Evolutionary conservation across 2,329 filamentous ascomycete species (phyloP), one percentile per base, ranked within the genome.

Genomic region (Fusarium sp.): DNA sequence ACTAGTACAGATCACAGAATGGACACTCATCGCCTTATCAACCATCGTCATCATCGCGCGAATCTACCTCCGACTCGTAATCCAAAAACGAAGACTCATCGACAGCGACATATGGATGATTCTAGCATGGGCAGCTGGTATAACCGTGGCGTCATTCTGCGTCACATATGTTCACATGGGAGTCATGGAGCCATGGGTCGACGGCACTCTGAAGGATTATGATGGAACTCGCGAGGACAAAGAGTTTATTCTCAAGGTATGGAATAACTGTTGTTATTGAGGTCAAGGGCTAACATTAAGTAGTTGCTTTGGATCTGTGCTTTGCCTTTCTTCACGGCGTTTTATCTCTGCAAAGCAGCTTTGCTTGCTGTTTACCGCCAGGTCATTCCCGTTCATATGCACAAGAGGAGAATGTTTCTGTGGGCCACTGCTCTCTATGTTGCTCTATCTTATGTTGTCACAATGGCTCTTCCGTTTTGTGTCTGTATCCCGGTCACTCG

Each of bases 271-370:
- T 3, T 1, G 9, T 26, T 1, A 3, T 42, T 42, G 0, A 24
- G 14, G 14, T 4, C 3, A 8, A 17, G 11, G 9, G 18, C 20
- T 61, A 8, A 59, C 39, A 13, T 5, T 7, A 2, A 0, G 13
- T 14, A 74, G 72, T 1, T 75, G 10, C 41, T 66, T 14, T 75
- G 72, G 72, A 45, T 73, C 20, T 61, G 51, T 20, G 39, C 44
- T n/a, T 34, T 75, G 13, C 72, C 72, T 3, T 75, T 75, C 18
- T 48, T 70, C 3, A 50, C 52, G 15, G 47, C 72, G 4, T 73
- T 73, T 12, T 75, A 75, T 14, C 34, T 70, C 10, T 70, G 68
- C 34, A 75, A 75, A 26, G 68, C 72, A 6, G 68, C 73, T 7
- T 14, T 75, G 1, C 59, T 75, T 22, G 30, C 62, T 10, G 66